Evolutionary conservation across 2,329 filamentous ascomycete species (phyloP).

Genomic region (Ophiosphaerella korrae): DNA sequence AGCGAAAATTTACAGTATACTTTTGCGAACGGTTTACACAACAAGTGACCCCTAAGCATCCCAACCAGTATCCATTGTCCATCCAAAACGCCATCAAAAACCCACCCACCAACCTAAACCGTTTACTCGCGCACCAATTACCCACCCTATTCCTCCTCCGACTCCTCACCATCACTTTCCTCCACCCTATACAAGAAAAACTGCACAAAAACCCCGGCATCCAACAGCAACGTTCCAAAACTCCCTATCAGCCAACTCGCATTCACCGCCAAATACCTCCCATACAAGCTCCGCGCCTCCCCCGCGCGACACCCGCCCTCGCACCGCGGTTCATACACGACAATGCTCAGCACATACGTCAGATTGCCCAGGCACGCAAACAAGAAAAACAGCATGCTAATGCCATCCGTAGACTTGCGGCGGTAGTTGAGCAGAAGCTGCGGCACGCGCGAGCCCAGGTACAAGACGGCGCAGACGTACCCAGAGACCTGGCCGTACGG

Average conservation of each 20-base stretch:
- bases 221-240: conserved; percentile 82
- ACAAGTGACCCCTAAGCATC: too few relatives aligned
- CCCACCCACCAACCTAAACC: background rate
- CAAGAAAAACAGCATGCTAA: conserved; percentile 92
- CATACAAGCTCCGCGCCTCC: conserved; percentile 72
- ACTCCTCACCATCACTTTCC: conserved; percentile 31
- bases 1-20: too few relatives aligned
- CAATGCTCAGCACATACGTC: conserved; percentile 89
- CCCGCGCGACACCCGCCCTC: conserved; percentile 61
- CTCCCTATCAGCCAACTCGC: conserved; percentile 89
- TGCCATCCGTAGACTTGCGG: conserved; percentile 89
- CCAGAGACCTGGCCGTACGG: conserved; percentile 87
- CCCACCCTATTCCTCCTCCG: background rate
- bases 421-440: conserved; percentile 92
- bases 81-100: too few relatives aligned
- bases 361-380: conserved; percentile 96
- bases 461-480: conserved; percentile 86
- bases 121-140: background rate
- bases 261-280: conserved; percentile 85
- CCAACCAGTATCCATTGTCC: too few relatives aligned
- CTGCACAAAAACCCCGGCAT: conserved; percentile 85
- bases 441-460: conserved; percentile 86
- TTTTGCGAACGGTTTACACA: too few relatives aligned
- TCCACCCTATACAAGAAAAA: conserved; percentile 80
- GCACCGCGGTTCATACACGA: conserved; percentile 84